Base-by-base conservation (phyloP, 257 asterid species). In the Echium plantagineum region DNA sequence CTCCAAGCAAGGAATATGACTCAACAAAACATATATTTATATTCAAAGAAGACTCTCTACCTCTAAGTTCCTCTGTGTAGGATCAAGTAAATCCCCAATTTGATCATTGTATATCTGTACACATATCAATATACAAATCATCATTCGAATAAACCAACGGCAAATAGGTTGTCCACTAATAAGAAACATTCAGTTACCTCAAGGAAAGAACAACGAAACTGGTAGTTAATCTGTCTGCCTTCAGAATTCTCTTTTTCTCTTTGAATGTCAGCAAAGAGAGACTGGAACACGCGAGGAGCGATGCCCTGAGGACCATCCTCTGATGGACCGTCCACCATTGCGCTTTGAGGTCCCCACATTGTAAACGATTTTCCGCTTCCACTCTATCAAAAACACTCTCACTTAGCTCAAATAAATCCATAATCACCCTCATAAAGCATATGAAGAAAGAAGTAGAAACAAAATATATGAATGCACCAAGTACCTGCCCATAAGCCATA, bases 341-440 rank as follows among this genome's bases (percentile, higher is more conserved):
- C 87, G 68, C 90, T 86, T 18, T 78, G 97, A 15, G 97, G 96
- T 61, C 99, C 97, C 96, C 97, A 93, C 96, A 93, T 84, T 38
- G 99, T 89, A 70, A 77, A 86, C 24, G 97, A 78, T 78, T 93
- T 89, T 21, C 99, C 99, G 75, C 94, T 93, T 51, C 97, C 97
- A 75, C 91, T 93, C 99, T 93, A 64, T 71, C 17, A 69, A 74
- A 54, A 20, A 53, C 58, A 61, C 68, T 18, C 62, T 63, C 38
- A 65, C 38, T 54, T 12, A 49, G 10, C 7, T 52, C 12, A 28
- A 59, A 9, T 4, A 47, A 63, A 24, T 21, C 30, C 13, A 22
- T 21, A 52, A 17, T 52, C 54, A 56, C 31, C 53, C 12, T 12
- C 16, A 42, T 35, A 35, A 0, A 42, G 3, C 48, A 38, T 7